Base-by-base conservation (phyloP, 2,329 filamentous ascomycete genomes). In the Stenocarpella maydis region DNA sequence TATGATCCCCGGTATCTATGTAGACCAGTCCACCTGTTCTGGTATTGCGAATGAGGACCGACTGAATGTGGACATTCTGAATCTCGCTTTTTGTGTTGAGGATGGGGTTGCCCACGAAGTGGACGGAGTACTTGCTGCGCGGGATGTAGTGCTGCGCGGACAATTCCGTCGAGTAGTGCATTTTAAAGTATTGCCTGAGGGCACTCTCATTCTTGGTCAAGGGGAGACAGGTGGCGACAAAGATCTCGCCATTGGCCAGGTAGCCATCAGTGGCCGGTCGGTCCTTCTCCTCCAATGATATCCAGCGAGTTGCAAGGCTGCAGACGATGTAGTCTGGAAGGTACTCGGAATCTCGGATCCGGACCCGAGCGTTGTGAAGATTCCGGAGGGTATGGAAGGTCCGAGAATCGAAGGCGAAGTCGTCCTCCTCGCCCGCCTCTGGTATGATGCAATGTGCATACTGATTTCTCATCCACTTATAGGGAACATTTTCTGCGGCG, bases 31-130 rank as follows among this genome's bases (percentile, higher is more conserved):
- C 3, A 14, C 58, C 41, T 10, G 58, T 61, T 34, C 14, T 61
- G 41, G 41, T 61, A 14, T 47, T 61, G n/a, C 58, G 58, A 14
- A 61, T 47, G 39, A 61, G 41, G 5, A 61, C 58, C 19, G 58
- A 47, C 3, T 26, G 26, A 19, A 61, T 41, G 19, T 47, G 4
- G 7, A 61, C 19, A 3, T 0, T 0, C 15, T 24, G 19, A 6
- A 60, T 60, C 10, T 60, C 12, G 4, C 4, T 7, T 6, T 15
- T 24, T 3, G 15, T 2, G 26, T 8, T 24, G 17, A 6, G 4
- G 0, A 4, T 17, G 10, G 41, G 58, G 7, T 47, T 1, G 12
- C 41, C 58, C 2, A 61, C 41, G 12, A 61, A 61, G 12, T 61
- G 58, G 3, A 61, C 58, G 6, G 58, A 61, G 12, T 61, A 61